Evolutionary conservation across 768 basidiomycete species (phyloP).

Genomic region (Naganishia onofrii): DNA sequence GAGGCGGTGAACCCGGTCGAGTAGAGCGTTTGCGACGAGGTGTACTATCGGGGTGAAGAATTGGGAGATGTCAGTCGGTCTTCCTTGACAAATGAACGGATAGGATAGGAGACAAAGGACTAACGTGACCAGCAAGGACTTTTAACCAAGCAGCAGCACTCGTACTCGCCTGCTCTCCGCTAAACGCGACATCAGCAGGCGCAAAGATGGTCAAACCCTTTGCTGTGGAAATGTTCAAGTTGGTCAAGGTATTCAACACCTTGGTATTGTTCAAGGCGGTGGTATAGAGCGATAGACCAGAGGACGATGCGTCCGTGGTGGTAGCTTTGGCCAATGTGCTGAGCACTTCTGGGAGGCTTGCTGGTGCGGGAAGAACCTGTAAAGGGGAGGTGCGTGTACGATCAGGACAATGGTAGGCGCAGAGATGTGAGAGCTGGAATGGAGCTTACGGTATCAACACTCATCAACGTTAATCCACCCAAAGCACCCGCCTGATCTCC

Average conservation of each 20-base stretch:
- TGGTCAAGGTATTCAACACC: slow-evolving; percentile 27
- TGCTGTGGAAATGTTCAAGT: slow-evolving; percentile 3
- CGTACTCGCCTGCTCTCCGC: slow-evolving; percentile 16
- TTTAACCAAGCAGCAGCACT: slow-evolving; percentile 26
- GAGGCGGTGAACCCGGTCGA: slow-evolving; percentile 27
- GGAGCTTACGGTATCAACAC: slow-evolving; percentile 25
- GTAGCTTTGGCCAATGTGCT: slow-evolving; percentile 25
- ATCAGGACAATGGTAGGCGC: background rate
- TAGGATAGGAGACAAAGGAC: background rate
- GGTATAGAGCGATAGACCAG: slow-evolving; percentile 29
- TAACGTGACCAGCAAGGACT: slow-evolving; percentile 31
- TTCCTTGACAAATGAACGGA: background rate
- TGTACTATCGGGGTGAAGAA: slow-evolving; percentile 24
- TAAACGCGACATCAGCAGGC: slow-evolving; percentile 29
- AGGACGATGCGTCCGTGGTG: slow-evolving; percentile 21
- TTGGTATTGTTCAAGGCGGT: slow-evolving; percentile 29
- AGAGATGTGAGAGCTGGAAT: background rate
- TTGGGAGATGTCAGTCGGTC: background rate
- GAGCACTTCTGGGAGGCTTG: slow-evolving; percentile 21
- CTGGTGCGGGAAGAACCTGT: slow-evolving; percentile 23
- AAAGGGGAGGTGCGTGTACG: background rate
- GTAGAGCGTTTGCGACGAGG: slow-evolving; percentile 29
- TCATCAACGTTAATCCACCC: slow-evolving; percentile 28
- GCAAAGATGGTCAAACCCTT: slow-evolving; percentile 33
- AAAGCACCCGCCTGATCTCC: slow-evolving; percentile 10